A percentile compares a stretch with the other conserved stretches of the same genome.
Conservation (phyloP, 768 basidiomycete species). For the Boletus subparvulus region DNA sequence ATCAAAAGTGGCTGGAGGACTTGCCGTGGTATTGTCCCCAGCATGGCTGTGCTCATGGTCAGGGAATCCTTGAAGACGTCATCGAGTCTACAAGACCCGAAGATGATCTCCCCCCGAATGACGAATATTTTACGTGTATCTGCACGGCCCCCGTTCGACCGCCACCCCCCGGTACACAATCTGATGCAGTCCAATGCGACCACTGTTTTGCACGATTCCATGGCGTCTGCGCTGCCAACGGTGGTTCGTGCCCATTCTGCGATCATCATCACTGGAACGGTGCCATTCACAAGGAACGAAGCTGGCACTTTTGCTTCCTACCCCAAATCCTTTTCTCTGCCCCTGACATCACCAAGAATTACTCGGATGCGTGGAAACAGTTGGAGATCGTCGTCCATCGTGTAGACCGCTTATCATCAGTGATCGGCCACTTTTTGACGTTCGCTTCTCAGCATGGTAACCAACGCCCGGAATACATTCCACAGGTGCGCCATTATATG, state of each 20-base stretch:
- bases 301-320: slow-evolving; percentile 80
- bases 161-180: slow-evolving; percentile 68
- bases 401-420: slow-evolving; percentile 68
- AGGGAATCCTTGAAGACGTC: slow-evolving; percentile 70
- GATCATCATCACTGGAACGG: slow-evolving; percentile 93
- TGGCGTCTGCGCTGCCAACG: slow-evolving; percentile 79
- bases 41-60: slow-evolving; percentile 63
- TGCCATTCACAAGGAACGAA: slow-evolving; percentile 76
- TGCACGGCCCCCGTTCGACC: slow-evolving; percentile 75
- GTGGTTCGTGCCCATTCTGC: slow-evolving; percentile 91
- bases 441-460: slow-evolving; percentile 68
- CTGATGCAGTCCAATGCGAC: slow-evolving; percentile 88
- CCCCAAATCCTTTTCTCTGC: slow-evolving; percentile 68
- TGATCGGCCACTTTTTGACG: slow-evolving; percentile 78
- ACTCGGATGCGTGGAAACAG: slow-evolving; percentile 78
- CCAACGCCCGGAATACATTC: slow-evolving; percentile 73
- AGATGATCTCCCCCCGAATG: slow-evolving; percentile 74
- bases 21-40: slow-evolving; percentile 79
- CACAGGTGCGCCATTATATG: slow-evolving; percentile 88
- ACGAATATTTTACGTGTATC: slow-evolving; percentile 86
- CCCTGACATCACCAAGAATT: slow-evolving; percentile 76
- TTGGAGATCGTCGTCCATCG: slow-evolving; percentile 78
- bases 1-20: slow-evolving; percentile 69
- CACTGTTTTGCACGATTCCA: slow-evolving; percentile 88
- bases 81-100: slow-evolving; percentile 70